These are phyloP conservation scores for Reutealis trisperma DNA, from an alignment of 345 rosid species.

Conservation along the genomic window DNA sequence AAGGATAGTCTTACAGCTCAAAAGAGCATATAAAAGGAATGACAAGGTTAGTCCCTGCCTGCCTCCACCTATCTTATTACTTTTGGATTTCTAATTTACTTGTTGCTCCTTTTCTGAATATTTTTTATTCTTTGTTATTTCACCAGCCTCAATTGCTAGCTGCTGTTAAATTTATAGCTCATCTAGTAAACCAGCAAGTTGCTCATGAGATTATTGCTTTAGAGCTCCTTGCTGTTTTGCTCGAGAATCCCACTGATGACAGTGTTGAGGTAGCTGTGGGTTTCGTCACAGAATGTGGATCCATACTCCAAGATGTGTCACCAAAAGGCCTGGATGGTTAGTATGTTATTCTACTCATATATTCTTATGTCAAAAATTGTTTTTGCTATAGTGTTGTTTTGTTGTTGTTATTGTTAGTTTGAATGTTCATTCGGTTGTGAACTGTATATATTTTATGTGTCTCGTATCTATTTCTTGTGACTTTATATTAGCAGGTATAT, in stretches of 20 bases:
- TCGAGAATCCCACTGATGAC: slow-evolving; percentile 83
- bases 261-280: slow-evolving; percentile 98
- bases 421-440: background rate
- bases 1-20: slow-evolving; percentile 87
- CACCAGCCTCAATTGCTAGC: slow-evolving; percentile 89
- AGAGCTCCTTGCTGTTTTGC: slow-evolving; percentile 73
- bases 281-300: slow-evolving; percentile 87
- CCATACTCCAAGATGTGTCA: slow-evolving; percentile 82
- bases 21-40: slow-evolving; percentile 92
- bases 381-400: background rate
- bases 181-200: slow-evolving; percentile 93
- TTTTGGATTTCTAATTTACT: background rate
- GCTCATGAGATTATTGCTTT: slow-evolving; percentile 84
- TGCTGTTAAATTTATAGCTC: slow-evolving; percentile 92
- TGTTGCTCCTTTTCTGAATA: background rate
- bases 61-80: background rate
- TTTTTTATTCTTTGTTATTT: slow-evolving; percentile 7
- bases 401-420: background rate
- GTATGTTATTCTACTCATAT: slow-evolving; percentile 14
- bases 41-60: slow-evolving; percentile 59
- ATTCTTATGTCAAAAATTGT: background rate
- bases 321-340: slow-evolving; percentile 87
- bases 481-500: background rate
- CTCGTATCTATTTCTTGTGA: background rate
- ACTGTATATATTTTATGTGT: background rate